Base-by-base conservation (phyloP, 345 rosid genomes). In the Cardamine resedifolia region DNA sequence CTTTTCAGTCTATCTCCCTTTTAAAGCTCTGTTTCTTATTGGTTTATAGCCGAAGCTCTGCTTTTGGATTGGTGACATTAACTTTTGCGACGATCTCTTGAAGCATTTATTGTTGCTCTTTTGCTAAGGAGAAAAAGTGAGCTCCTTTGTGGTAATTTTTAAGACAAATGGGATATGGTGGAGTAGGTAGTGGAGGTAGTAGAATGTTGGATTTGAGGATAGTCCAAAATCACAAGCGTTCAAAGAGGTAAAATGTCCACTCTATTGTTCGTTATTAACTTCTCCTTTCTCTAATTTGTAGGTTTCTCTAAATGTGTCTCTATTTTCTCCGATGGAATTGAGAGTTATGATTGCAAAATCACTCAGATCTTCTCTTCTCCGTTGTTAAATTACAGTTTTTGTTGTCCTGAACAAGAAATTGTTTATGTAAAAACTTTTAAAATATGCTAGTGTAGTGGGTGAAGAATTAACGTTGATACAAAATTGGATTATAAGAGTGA, bases 171-270 rank as follows among this genome's bases (percentile, higher is more conserved):
- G 85, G 83, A 71, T 82, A 80, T 82, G 76, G 66, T 82, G 76
- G 66, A 38, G 92, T 81, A 60, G 86, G 81, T 55, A 73, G 66
- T 24, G 77, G 77, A 66, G 87, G 71, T 41, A 60, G 78, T 74
- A 83, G 80, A 80, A 78, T 83, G 82, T 55, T 84, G 80, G 94
- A 87, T 58, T 55, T 80, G 79, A 84, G 82, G 72, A 64, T 79
- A 83, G 75, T 73, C 58, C 64, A 82, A 11, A 67, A 64, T 51
- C 96, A 95, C 85, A 86, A 85, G 81, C 96, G 98, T 82, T 87
- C 96, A 63, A 87, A 88, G 81, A 95, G 99, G 99, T 95, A 77
- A 66, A 36, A 58, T 65, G 39, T 39, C 66, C 6, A 47, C 52
- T 70, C 31, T 74, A 74, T 71, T 62, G 78, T 69, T 76, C 34